phyloP scores from a whole-genome alignment of 805 yeast genomes.

The Cyberlindnera samutprakarnensis region DNA sequence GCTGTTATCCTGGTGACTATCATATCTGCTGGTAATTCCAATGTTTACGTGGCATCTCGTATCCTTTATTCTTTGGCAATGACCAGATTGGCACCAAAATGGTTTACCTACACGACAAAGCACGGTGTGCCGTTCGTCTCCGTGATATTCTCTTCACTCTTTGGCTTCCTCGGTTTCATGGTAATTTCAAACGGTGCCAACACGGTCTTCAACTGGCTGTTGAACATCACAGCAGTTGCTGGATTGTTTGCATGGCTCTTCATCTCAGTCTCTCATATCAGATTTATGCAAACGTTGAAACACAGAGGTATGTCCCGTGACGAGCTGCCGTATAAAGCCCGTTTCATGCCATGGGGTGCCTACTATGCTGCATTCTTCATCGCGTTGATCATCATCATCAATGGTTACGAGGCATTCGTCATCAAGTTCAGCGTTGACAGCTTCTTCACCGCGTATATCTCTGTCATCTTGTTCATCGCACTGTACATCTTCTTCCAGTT shows the following conservation, averaged over 20 bases:
- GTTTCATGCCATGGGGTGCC: slow-evolving; percentile 60
- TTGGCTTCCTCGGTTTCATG: slow-evolving; percentile 61
- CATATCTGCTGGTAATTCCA: slow-evolving; percentile 75
- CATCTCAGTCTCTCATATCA: slow-evolving; percentile 54
- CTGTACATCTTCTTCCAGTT: slow-evolving; percentile 50
- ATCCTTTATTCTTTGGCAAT: slow-evolving; percentile 59
- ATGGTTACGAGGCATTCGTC: slow-evolving; percentile 65
- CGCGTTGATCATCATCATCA: slow-evolving; percentile 52
- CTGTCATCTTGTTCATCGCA: slow-evolving; percentile 51
- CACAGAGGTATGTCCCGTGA: slow-evolving; percentile 59
- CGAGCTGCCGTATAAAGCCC: slow-evolving; percentile 67
- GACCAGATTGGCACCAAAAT: slow-evolving; percentile 47
- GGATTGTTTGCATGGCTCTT: slow-evolving; percentile 71
- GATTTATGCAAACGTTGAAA: slow-evolving; percentile 62
- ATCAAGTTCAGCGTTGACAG: slow-evolving; percentile 39
- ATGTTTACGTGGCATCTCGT: slow-evolving; percentile 66
- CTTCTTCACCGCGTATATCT: slow-evolving; percentile 68
- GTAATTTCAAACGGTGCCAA: slow-evolving; percentile 43
- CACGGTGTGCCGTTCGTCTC: slow-evolving; percentile 57
- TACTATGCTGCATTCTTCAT: slow-evolving; percentile 53
- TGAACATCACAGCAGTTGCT: slow-evolving; percentile 70
- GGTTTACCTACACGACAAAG: slow-evolving; percentile 40
- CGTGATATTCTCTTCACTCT: slow-evolving; percentile 48
- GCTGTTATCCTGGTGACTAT: slow-evolving; percentile 62
- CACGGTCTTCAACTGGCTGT: slow-evolving; percentile 62